Percentiles rank a stretch among this genome's conserved stretches.
Conservation (phyloP, 139 green algal species). For the Auxenochlorella protothecoides region DNA sequence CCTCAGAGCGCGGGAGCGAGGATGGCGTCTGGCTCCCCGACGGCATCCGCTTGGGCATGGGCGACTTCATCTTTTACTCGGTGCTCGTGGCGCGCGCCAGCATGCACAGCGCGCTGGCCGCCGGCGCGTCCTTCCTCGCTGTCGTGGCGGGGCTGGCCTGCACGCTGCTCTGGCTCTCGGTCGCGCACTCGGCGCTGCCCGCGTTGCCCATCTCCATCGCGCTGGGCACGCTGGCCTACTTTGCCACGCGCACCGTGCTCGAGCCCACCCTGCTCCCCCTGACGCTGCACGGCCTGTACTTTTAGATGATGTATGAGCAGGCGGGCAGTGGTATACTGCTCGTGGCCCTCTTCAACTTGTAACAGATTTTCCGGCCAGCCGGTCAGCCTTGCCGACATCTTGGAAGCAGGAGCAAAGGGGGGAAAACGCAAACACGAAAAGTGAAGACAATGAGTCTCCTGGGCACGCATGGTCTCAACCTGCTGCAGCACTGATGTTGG, state of each 20-base stretch:
- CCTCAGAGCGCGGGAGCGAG: too few species aligned
- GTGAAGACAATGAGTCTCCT: too few species aligned
- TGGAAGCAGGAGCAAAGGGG: too few species aligned
- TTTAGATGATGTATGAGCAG: constrained; percentile 2
- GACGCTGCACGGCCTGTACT: constrained; percentile 4
- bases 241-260: constrained; percentile 44
- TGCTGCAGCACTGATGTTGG: too few species aligned
- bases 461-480: not conserved
- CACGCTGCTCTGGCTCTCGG: constrained; percentile 76
- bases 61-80: constrained; percentile 91
- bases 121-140: constrained; percentile 57
- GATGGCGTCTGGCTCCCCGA: constrained; percentile 34
- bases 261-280: constrained; percentile 11
- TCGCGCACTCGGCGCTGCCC: constrained; percentile 74
- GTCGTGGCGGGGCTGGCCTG: constrained; percentile 69
- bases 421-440: constrained; percentile 1
- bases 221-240: constrained; percentile 83
- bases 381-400: too few species aligned
- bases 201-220: constrained; percentile 91
- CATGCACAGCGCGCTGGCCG: constrained; percentile 92
- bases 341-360: not conserved
- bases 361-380: too few species aligned
- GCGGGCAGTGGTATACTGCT: too few species aligned
- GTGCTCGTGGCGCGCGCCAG: constrained; percentile 87
- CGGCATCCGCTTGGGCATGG: constrained; percentile 80